Conservation (phyloP, 345 rosid species). For the Melaleuca quinquenervia region DNA sequence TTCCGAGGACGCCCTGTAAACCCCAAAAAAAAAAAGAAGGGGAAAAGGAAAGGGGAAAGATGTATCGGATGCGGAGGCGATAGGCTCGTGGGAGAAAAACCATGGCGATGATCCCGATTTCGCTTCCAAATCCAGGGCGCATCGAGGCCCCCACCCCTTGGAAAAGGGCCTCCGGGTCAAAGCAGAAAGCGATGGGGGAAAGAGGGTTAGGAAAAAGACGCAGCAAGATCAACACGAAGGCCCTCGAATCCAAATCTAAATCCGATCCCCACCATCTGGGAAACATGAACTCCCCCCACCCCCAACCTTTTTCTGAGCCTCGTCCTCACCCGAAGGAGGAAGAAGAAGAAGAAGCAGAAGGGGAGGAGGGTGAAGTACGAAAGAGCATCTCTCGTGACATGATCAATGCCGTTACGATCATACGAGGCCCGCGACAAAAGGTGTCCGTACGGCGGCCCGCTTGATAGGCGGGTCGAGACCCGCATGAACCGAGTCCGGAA, state of each 20-base stretch:
- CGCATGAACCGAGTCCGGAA: too few relatives aligned
- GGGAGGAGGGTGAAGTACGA: too few relatives aligned
- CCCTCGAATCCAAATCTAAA: neutral
- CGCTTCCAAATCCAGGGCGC: neutral
- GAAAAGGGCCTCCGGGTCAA: neutral
- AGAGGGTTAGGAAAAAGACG: neutral
- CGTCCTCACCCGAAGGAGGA: neutral
- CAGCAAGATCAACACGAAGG: neutral
- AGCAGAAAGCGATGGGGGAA: neutral
- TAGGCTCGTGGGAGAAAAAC: neutral
- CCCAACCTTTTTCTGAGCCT: neutral
- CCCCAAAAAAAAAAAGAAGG: fast-evolving
- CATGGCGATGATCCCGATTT: neutral
- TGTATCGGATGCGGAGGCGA: neutral
- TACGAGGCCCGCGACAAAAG: too few relatives aligned
- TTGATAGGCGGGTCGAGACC: too few relatives aligned
- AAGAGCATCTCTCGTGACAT: too few relatives aligned
- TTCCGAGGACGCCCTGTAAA: fast-evolving
- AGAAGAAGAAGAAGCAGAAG: too few relatives aligned
- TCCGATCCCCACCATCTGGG: neutral
- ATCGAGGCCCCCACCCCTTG: neutral
- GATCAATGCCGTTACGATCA: too few relatives aligned
- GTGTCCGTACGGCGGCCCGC: too few relatives aligned
- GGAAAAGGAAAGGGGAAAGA: neutral
- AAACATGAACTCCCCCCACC: neutral